Conservation (phyloP, 2,329 filamentous ascomycete species). For the Aspergillus uvarum region DNA sequence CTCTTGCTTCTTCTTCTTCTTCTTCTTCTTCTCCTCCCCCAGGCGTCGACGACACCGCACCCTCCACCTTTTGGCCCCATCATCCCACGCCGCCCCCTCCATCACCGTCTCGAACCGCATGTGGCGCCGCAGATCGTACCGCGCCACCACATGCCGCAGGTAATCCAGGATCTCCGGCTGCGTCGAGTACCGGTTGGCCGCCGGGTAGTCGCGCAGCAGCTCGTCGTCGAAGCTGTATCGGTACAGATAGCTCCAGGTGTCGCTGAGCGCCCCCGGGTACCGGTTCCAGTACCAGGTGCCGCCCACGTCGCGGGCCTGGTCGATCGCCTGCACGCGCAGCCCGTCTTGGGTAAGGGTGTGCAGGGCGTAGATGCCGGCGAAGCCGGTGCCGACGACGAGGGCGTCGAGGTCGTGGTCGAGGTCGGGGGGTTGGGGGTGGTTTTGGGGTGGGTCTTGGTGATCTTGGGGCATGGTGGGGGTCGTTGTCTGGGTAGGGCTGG, state of each 20-base stretch:
- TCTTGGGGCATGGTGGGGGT: too few relatives aligned
- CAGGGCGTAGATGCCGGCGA: constrained; percentile 39
- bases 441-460: background rate
- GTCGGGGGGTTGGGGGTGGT: background rate
- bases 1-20: constrained; percentile 1
- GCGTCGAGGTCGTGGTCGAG: constrained; percentile 30
- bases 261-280: constrained; percentile 48
- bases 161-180: constrained; percentile 31
- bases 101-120: constrained; percentile 23
- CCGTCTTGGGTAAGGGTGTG: constrained; percentile 40
- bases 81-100: constrained; percentile 15
- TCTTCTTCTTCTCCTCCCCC: too few relatives aligned
- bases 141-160: constrained; percentile 27
- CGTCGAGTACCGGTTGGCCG: constrained; percentile 5
- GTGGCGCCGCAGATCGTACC: constrained; percentile 19
- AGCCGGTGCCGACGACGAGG: constrained; percentile 44
- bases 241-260: constrained; percentile 33
- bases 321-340: constrained; percentile 40
- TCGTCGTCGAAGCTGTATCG: constrained; percentile 27
- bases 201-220: constrained; percentile 17
- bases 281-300: constrained; percentile 49
- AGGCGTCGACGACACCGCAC: constrained; percentile 7
- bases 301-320: constrained; percentile 40
- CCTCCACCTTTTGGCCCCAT: constrained; percentile 15
- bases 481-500: too few relatives aligned